Evolutionary conservation across 1,139 yeast genomes (phyloP), one percentile per base, ranked within the genome.

Genomic region (Pichia sp.): DNA sequence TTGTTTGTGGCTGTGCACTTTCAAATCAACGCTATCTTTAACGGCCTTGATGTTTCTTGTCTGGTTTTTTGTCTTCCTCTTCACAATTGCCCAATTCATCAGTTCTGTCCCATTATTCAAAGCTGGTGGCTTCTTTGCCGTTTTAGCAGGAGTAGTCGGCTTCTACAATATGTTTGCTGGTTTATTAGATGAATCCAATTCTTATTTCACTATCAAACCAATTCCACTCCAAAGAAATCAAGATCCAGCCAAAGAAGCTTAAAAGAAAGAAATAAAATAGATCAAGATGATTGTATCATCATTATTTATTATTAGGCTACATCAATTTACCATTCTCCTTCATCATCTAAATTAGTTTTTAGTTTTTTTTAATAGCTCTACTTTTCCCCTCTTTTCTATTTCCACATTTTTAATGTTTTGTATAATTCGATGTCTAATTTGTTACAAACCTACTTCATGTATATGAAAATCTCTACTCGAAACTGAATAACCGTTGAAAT

Each of bases 91-190:
- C 22, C 72, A 71, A 45, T 76, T 82, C 56, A 65, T 73, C n/a
- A 74, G 71, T 3, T 68, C 68, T 18, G 71, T 68, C 7, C 68
- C 68, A 18, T 68, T 73, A 7, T 68, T 70, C 41, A 77, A 75
- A 59, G 88, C 87, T n/a, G 90, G 87, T 52, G 92, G 90, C 39
- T 80, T 79, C 42, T 66, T 80, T 57, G 86, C 88, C 27, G 67
- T 82, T 34, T 61, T 82, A 41, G 74, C 85, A 18, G 77, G 85
- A 7, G 67, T 78, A 39, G 61, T 76, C 43, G 92, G 86, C 5
- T 81, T 82, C 70, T 82, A 74, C 62, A 76, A 76, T 56, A 74
- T 70, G 49, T 68, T 64, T 48, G 72, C 75, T 3, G 76, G 76
- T 59, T 57, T 68, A 42, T 68, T 70, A 36, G 73, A 64, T 49